Conservation (phyloP, 805 yeast genomes). For the Metschnikowia dekortorum region DNA sequence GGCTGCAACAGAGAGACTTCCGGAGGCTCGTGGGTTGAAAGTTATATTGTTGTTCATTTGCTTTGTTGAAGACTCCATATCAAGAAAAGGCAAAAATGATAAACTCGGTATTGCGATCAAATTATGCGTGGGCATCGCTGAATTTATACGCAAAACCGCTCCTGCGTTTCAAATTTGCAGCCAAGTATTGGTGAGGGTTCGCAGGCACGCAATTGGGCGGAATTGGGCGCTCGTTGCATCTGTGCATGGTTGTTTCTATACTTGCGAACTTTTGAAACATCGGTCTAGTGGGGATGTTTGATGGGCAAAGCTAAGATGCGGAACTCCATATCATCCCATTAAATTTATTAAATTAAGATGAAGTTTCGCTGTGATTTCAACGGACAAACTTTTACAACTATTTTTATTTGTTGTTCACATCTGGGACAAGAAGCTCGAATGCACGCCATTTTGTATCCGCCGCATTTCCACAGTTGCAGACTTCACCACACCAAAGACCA, state of each 20-base stretch:
- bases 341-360: neutral
- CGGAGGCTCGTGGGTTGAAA: conserved; percentile 14
- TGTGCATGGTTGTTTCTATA: neutral
- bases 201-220: conserved; percentile 6
- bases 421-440: neutral
- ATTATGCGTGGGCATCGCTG: neutral
- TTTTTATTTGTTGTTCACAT: neutral
- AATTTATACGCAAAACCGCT: conserved; percentile 9
- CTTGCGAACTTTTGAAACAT: conserved; percentile 1
- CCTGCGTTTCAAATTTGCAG: conserved; percentile 14
- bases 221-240: conserved; percentile 2
- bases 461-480: neutral
- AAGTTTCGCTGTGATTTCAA: neutral
- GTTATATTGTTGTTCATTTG: conserved; percentile 7
- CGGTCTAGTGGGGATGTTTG: neutral
- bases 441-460: neutral
- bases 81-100: neutral
- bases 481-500: neutral
- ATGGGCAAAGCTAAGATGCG: neutral
- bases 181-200: conserved; percentile 4
- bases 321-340: neutral
- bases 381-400: neutral
- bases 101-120: neutral
- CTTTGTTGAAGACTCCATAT: neutral
- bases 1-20: conserved; percentile 15